Base-by-base conservation (phyloP, 257 asterid species). In the Nicotiana noctiflora region DNA sequence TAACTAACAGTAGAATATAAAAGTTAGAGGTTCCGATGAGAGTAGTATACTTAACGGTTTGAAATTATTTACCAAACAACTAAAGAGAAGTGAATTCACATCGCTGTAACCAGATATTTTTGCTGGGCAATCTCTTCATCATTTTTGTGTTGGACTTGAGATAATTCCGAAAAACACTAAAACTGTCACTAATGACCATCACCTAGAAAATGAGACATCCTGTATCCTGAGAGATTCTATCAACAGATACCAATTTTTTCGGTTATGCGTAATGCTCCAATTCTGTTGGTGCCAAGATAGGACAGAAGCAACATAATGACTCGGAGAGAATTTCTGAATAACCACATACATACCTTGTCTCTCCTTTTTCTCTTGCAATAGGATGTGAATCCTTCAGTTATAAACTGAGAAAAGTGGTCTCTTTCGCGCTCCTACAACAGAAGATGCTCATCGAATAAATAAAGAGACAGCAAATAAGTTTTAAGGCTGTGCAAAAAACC, bases 331-430 rank as follows among this genome's bases (percentile, higher is more conserved):
- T 21, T 46, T 34, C 37, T 72, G 34, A 68, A 40, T 68, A 74
- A 49, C 56, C 40, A 23, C 61, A 49, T 27, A 75, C 19, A 40
- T 87, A 94, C 99, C 99, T 94, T 94, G 83, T 94, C 98, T 85
- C 98, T 89, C 86, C 98, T 90, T 85, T 96, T 96, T 86, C 99
- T 92, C 93, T 94, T 96, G 84, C 99, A 96, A 77, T 96, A 96
- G 67, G 99, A 91, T 84, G 97, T 93, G 86, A 96, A 96, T 76
- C 99, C 98, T 89, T 96, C 99, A 46, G 98, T 96, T 75, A 96
- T 88, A 64, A 96, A 96, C 92, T 96, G 99, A 6, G 97, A 93
- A 87, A 94, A 96, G 88, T 96, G 99, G 79, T 93, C 97, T 74
- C 98, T 93, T 87, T 94, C 99, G 80, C 87, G 91, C 88, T 94